Conservation (phyloP, 208 protist genomes). For the Trypanosoma scelopori region DNA sequence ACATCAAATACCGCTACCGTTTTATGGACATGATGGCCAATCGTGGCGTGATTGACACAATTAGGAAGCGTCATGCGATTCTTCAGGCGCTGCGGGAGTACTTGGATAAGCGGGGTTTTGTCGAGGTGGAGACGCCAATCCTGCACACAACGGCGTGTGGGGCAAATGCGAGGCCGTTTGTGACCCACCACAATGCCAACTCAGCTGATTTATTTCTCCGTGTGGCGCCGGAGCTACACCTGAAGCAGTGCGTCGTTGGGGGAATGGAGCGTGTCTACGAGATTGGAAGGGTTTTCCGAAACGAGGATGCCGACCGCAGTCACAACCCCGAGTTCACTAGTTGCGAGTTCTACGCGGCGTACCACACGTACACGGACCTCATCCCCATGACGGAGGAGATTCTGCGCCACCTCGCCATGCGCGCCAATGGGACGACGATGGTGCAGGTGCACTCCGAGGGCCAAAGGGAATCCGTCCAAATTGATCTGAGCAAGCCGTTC, state of each 20-base stretch:
- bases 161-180: conserved; percentile 91
- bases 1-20: conserved; percentile 86
- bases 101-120: conserved; percentile 71
- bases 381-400: conserved; percentile 94
- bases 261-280: conserved; percentile 95
- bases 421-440: conserved; percentile 45
- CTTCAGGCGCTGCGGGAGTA: conserved; percentile 67
- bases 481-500: conserved; percentile 91
- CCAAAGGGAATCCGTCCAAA: conserved; percentile 31
- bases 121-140: conserved; percentile 95
- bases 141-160: conserved; percentile 87
- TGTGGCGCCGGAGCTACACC: conserved; percentile 93
- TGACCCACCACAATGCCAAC: conserved; percentile 91
- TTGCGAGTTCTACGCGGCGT: conserved; percentile 93
- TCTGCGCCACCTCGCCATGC: conserved; percentile 64
- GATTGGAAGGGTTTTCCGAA: conserved; percentile 94
- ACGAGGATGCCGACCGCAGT: conserved; percentile 93
- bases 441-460: conserved; percentile 38
- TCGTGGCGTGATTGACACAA: conserved; percentile 38
- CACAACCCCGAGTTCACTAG: conserved; percentile 97
- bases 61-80: conserved; percentile 64
- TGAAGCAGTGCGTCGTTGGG: conserved; percentile 95
- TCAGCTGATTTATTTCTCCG: conserved; percentile 78
- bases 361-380: conserved; percentile 94
- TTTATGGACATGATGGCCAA: conserved; percentile 90